A percentile compares a stretch with the other conserved stretches of the same genome.
These are phyloP conservation scores for Alternaria triticina DNA, from an alignment of 2,329 filamentous ascomycete genomes.

Conservation along the genomic window DNA sequence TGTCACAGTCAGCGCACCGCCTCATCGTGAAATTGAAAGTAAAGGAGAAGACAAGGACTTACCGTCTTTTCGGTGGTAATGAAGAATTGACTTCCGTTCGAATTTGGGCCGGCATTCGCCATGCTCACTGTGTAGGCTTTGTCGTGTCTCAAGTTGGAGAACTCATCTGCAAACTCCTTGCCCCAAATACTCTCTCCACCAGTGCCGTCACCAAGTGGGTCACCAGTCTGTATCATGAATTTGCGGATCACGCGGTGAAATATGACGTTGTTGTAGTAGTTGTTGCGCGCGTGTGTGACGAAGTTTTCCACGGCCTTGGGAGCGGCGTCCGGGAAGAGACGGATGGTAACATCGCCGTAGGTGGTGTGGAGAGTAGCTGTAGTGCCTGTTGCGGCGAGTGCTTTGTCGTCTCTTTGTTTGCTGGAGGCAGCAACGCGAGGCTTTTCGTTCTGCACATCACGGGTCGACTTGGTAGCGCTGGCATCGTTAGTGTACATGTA, in stretches of 20 bases:
- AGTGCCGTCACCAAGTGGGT: slow-evolving; percentile 86
- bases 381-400: slow-evolving; percentile 74
- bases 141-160: slow-evolving; percentile 88
- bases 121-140: slow-evolving; percentile 96
- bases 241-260: slow-evolving; percentile 97
- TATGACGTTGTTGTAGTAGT: slow-evolving; percentile 97
- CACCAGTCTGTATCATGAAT: slow-evolving; percentile 95
- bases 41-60: slow-evolving; percentile 47
- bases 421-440: slow-evolving; percentile 67
- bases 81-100: slow-evolving; percentile 97
- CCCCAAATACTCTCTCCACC: slow-evolving; percentile 94
- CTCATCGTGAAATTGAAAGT: background rate
- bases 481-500: slow-evolving; percentile 97
- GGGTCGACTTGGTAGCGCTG: slow-evolving; percentile 61
- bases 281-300: slow-evolving; percentile 83
- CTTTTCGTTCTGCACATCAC: slow-evolving; percentile 95
- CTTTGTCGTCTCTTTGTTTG: slow-evolving; percentile 58
- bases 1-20: slow-evolving; percentile 28
- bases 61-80: slow-evolving; percentile 96
- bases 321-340: slow-evolving; percentile 89
- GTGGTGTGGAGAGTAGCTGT: slow-evolving; percentile 89
- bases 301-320: slow-evolving; percentile 98
- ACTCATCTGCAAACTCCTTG: slow-evolving; percentile 91
- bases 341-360: slow-evolving; percentile 90
- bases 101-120: slow-evolving; percentile 95